Evolutionary conservation across 345 rosid species (phyloP).

Genomic region (Salix arbutifolia): DNA sequence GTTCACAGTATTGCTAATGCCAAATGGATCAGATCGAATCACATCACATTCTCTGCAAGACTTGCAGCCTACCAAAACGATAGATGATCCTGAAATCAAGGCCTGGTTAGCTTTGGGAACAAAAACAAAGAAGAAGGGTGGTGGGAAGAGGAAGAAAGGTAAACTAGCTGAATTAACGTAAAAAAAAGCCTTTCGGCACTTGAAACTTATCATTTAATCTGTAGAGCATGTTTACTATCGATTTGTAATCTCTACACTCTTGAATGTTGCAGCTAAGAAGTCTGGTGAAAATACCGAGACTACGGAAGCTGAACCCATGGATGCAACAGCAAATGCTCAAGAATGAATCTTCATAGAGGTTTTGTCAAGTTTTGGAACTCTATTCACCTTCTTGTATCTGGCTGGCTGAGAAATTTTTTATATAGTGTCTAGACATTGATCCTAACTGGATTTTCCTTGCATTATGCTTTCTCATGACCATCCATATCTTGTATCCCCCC

Average conservation of each 20-base stretch:
- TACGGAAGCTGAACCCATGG: constrained; percentile 61
- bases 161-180: not conserved
- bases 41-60: constrained; percentile 79
- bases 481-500: not conserved
- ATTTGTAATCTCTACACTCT: not conserved
- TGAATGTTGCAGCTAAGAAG: constrained; percentile 61
- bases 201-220: not conserved
- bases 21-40: constrained; percentile 89
- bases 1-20: constrained; percentile 90
- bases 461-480: not conserved
- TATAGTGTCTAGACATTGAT: constrained; percentile 31
- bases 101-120: constrained; percentile 92
- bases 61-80: constrained; percentile 60
- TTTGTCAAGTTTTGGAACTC: constrained; percentile 50
- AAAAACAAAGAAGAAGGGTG: constrained; percentile 91
- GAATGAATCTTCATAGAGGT: constrained; percentile 17
- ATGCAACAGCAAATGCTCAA: constrained; percentile 41
- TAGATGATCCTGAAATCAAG: constrained; percentile 91
- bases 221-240: not conserved
- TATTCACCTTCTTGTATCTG: constrained; percentile 27
- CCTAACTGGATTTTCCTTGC: not conserved
- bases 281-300: constrained; percentile 54
- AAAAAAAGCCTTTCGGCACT: not conserved
- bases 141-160: constrained; percentile 99
- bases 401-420: constrained; percentile 25